phyloP scores from a whole-genome alignment of 169 alveolate genomes.

The Besnoitia besnoiti region DNA sequence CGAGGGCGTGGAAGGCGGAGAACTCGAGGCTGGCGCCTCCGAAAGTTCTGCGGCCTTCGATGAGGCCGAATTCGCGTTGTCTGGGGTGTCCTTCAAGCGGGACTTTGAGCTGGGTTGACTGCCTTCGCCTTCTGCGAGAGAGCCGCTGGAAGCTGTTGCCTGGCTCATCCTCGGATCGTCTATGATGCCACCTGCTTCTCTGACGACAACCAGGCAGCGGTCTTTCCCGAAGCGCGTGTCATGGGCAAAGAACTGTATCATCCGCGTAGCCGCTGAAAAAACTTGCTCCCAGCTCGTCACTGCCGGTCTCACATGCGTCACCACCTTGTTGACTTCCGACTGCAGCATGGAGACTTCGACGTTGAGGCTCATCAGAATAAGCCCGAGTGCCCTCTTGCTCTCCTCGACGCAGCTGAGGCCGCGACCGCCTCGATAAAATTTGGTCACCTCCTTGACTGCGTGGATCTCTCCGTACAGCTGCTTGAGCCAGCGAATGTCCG shows the following conservation, averaged over 20 bases:
- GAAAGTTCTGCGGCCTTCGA: no score
- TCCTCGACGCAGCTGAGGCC: neutral
- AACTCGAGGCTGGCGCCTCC: no score
- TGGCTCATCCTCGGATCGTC: neutral
- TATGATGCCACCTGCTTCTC: neutral
- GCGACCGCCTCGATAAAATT: neutral
- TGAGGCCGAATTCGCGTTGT: no score
- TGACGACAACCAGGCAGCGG: neutral
- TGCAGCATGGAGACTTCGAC: neutral
- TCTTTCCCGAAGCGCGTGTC: neutral
- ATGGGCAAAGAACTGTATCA: neutral
- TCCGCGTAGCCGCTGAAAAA: neutral
- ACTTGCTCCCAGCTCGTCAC: neutral
- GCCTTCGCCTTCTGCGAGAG: no score
- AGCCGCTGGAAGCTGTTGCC: neutral
- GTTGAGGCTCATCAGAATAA: neutral
- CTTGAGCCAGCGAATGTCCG: neutral
- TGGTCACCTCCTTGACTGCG: constrained; percentile 5
- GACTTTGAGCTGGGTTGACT: no score
- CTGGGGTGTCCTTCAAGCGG: no score
- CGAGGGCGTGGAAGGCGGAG: no score
- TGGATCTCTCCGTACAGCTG: neutral
- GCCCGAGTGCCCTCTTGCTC: neutral
- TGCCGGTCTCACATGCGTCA: neutral
- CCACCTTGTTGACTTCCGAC: neutral